phyloP scores from a whole-genome alignment of 768 basidiomycete genomes.

The Xerocomus spinulosus region DNA sequence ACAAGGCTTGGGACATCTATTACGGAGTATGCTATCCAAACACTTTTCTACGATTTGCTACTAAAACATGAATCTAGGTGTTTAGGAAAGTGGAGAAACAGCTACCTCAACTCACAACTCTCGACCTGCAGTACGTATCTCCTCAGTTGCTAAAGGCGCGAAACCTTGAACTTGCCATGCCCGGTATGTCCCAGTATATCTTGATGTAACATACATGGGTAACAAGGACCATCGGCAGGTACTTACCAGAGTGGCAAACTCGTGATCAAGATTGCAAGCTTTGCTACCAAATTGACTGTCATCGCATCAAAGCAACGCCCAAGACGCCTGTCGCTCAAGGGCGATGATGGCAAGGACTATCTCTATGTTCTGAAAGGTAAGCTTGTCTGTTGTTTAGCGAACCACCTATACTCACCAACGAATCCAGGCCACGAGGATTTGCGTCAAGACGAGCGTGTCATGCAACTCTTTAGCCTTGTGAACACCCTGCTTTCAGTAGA shows the following conservation, averaged over 20 bases:
- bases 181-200: constrained; percentile 48
- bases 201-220: neutral
- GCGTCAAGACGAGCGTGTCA: constrained; percentile 97
- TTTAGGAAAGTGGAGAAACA: constrained; percentile 97
- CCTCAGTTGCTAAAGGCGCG: constrained; percentile 85
- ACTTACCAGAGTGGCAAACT: constrained; percentile 89
- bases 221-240: constrained; percentile 39
- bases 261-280: constrained; percentile 77
- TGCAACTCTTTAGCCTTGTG: constrained; percentile 97
- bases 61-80: constrained; percentile 46
- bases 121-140: constrained; percentile 97
- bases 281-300: constrained; percentile 85
- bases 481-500: constrained; percentile 93
- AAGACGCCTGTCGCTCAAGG: constrained; percentile 78
- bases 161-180: constrained; percentile 92
- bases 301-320: constrained; percentile 98
- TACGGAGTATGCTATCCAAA: constrained; percentile 61
- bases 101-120: constrained; percentile 77
- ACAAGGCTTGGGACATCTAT: constrained; percentile 99
- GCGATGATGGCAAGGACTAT: constrained; percentile 91
- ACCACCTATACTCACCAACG: neutral
- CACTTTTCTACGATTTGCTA: neutral
- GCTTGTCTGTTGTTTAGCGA: too few relatives aligned
- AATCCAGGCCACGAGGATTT: constrained; percentile 90
- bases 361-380: constrained; percentile 87